Evolutionary conservation across 305 asterid species (phyloP), one percentile per base, ranked within the genome.

Genomic region (Rubia occidens): DNA sequence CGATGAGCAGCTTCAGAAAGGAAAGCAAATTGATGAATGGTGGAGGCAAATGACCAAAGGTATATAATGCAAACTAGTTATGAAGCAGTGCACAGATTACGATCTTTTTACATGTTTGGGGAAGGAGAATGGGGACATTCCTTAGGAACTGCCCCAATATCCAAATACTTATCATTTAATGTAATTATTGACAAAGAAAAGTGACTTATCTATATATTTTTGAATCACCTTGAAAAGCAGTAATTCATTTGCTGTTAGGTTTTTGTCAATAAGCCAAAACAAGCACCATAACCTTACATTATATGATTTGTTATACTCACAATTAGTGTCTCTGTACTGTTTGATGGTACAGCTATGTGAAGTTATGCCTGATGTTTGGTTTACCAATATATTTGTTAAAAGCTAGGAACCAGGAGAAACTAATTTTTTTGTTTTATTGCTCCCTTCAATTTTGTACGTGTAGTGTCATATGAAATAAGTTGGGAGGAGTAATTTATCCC

Each of bases 1-100:
- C 77, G 84, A 85, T 39, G 99, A 94, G 83, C 97, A 89, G 80
- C 96, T 94, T 79, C 96, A 94, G 76, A 94, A 94, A 81, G 99
- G 99, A 83, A 94, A 94, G 77, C 97, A 94, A 77, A 94, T 94
- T 68, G 99, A 94, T 79, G 99, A 94, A 83, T 94, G 99, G 99
- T 89, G 99, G 99, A 91, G 86, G 85, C 99, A 90, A 84, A 90
- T 81, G 60, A 84, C 83, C 80, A 94, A 89, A 91, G 99, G 99
- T 94, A 88, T 37, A 62, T 54, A 11, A 40, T 53, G 11, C 20
- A 17, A 29, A 24, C 44, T 61, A 56, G n/a, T 60, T n/a, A 35
- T 44, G 62, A 15, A 8, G 40, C 18, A 5, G 44, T 62, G 39
- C 24, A 71, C 10, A 13, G 43, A 44, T 62, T 56, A 60, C 13